A percentile compares a stretch with the other conserved stretches of the same genome.
Evolutionary conservation across 352 stramenopile species (phyloP).

Genomic region (Phytophthora sp.): DNA sequence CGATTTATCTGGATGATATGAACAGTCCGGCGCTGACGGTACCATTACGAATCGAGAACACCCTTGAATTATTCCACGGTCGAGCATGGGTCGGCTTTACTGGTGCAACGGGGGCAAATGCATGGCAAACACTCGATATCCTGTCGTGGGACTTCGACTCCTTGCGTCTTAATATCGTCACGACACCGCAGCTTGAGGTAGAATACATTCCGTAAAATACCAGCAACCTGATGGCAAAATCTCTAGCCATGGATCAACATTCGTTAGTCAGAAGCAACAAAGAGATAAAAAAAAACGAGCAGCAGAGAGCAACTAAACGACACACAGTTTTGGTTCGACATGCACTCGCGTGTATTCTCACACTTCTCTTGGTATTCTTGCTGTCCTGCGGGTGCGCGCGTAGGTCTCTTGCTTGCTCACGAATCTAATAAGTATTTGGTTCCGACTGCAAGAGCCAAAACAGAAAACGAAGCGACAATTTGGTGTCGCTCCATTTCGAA

Average conservation of each 20-base stretch:
- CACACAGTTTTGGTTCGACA: constrained; percentile 33
- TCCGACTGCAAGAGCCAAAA: constrained; percentile 52
- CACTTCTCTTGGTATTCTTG: constrained; percentile 47
- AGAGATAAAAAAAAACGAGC: constrained; percentile 2
- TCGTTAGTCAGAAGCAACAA: constrained; percentile 13
- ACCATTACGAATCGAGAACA: constrained; percentile 85
- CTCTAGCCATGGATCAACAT: background rate
- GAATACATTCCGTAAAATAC: background rate
- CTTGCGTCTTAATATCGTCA: constrained; percentile 46
- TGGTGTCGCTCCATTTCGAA: constrained; percentile 38
- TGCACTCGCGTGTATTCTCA: constrained; percentile 48
- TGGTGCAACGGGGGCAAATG: constrained; percentile 76
- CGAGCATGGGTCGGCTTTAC: constrained; percentile 94
- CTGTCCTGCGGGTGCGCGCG: constrained; percentile 40
- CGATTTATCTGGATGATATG: constrained; percentile 90
- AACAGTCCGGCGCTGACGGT: constrained; percentile 81
- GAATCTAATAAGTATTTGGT: constrained; percentile 65
- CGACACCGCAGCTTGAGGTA: constrained; percentile 16
- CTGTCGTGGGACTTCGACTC: constrained; percentile 83
- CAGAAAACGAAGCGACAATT: constrained; percentile 42
- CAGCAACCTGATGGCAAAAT: background rate
- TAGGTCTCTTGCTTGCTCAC: constrained; percentile 51
- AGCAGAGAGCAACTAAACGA: constrained; percentile 22
- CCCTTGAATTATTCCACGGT: constrained; percentile 81
- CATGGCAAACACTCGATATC: constrained; percentile 92